Evolutionary conservation across 2,329 filamentous ascomycete genomes (phyloP).

Genomic region (Macrophomina phaseolina): DNA sequence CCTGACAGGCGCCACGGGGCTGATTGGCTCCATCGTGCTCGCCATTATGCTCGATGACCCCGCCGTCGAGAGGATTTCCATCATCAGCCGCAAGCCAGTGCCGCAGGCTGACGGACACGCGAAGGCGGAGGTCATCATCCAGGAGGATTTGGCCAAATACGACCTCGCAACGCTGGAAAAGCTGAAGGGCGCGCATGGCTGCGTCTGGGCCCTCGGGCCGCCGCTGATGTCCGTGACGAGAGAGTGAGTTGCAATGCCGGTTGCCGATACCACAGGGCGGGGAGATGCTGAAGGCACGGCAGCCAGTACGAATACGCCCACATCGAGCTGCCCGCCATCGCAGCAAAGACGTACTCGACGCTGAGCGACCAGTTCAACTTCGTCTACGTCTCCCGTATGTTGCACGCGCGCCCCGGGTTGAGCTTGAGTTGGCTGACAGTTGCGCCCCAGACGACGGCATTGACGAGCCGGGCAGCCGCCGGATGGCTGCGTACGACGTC

Average conservation of each 20-base stretch:
- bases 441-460: not conserved
- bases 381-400: conserved; percentile 65
- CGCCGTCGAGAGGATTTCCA: conserved; percentile 68
- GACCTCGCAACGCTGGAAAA: conserved; percentile 61
- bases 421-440: not conserved
- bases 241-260: conserved; percentile 53
- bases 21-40: conserved; percentile 48
- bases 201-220: conserved; percentile 76
- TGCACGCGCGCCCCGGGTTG: not conserved
- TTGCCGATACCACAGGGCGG: conserved; percentile 1
- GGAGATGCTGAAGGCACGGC: conserved; percentile 33
- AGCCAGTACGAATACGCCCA: conserved; percentile 73
- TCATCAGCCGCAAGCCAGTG: conserved; percentile 70
- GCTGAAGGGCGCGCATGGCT: conserved; percentile 68
- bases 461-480: not conserved
- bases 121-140: conserved; percentile 66
- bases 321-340: conserved; percentile 68
- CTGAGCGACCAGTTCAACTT: conserved; percentile 61
- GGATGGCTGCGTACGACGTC: conserved; percentile 46
- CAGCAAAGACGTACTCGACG: conserved; percentile 35
- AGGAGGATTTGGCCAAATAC: conserved; percentile 71
- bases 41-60: conserved; percentile 44
- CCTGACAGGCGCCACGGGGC: conserved; percentile 53
- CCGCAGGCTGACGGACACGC: conserved; percentile 65
- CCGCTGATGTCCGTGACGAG: conserved; percentile 64